Conservation (phyloP, 768 basidiomycete genomes). For the Sporobolomyces pararoseus region DNA sequence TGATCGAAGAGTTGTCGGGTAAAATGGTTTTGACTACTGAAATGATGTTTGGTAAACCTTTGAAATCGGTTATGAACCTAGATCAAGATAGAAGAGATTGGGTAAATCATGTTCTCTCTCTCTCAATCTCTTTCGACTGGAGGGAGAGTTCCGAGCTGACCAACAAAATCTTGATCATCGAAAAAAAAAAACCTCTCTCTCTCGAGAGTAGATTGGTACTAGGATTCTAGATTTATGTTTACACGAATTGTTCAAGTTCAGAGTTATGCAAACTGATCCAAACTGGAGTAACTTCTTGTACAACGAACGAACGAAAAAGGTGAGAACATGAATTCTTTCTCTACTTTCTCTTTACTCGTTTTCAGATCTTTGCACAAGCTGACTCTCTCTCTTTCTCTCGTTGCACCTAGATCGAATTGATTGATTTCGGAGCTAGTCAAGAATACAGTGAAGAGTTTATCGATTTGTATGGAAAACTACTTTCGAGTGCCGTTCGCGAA, state of each 20-base stretch:
- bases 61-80: constrained; percentile 60
- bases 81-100: constrained; percentile 65
- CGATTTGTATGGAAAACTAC: constrained; percentile 76
- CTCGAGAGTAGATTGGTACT: constrained; percentile 66
- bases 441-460: constrained; percentile 81
- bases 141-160: too few relatives aligned
- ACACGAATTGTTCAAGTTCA: constrained; percentile 82
- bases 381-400: not conserved
- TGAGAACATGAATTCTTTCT: constrained; percentile 45
- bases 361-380: not conserved
- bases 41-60: constrained; percentile 69
- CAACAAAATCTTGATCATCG: too few relatives aligned
- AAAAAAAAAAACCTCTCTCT: too few relatives aligned
- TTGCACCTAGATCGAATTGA: constrained; percentile 78
- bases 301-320: constrained; percentile 65
- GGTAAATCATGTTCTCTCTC: constrained; percentile 53
- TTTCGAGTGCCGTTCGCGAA: constrained; percentile 69
- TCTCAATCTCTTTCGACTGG: too few relatives aligned
- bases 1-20: constrained; percentile 75
- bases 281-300: constrained; percentile 98
- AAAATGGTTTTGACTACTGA: constrained; percentile 85
- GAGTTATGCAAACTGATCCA: constrained; percentile 96
- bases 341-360: not conserved
- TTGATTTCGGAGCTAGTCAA: constrained; percentile 94
- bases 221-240: constrained; percentile 80